A percentile compares a stretch with the other conserved stretches of the same genome.
Evolutionary conservation across 1,284 basidiomycete genomes (phyloP).

Genomic region (Moesziomyces sp.): DNA sequence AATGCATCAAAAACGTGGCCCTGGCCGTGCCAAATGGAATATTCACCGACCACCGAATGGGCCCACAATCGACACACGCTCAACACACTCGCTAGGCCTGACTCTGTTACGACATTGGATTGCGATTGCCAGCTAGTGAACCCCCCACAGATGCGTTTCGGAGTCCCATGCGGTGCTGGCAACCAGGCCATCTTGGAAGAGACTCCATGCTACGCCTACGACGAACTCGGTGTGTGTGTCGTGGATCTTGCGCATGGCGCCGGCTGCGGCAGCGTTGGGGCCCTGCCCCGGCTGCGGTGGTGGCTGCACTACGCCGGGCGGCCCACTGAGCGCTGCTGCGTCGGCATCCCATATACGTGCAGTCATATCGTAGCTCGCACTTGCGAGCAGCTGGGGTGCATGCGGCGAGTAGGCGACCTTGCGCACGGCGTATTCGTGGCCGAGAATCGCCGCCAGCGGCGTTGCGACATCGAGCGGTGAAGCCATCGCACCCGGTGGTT

Average conservation of each 20-base stretch:
- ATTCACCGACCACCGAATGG: not conserved
- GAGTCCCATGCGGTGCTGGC: conserved; percentile 92
- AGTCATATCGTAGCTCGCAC: conserved; percentile 95
- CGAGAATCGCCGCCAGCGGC: conserved; percentile 56
- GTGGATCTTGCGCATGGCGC: conserved; percentile 74
- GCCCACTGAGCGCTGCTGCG: conserved; percentile 25
- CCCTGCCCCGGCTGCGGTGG: conserved; percentile 58
- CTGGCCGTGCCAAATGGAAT: not conserved
- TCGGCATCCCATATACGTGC: conserved; percentile 78
- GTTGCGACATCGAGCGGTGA: conserved; percentile 19
- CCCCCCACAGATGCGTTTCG: conserved; percentile 77
- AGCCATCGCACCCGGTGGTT: not conserved
- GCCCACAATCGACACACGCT: not conserved
- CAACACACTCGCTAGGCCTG: not conserved
- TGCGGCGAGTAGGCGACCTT: conserved; percentile 72
- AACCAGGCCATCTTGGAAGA: conserved; percentile 83
- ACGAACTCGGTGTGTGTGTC: conserved; percentile 94
- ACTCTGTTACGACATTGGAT: too few species aligned
- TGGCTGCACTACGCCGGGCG: conserved; percentile 68
- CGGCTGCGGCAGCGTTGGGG: not conserved
- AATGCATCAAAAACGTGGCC: not conserved
- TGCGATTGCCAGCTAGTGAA: conserved; percentile 1
- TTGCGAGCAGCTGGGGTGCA: conserved; percentile 80
- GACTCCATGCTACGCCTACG: conserved; percentile 84
- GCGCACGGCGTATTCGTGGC: conserved; percentile 71